A percentile compares a stretch with the other conserved stretches of the same genome.
Conservation (phyloP, 2,329 filamentous ascomycete genomes). For the Phialophora expanda region DNA sequence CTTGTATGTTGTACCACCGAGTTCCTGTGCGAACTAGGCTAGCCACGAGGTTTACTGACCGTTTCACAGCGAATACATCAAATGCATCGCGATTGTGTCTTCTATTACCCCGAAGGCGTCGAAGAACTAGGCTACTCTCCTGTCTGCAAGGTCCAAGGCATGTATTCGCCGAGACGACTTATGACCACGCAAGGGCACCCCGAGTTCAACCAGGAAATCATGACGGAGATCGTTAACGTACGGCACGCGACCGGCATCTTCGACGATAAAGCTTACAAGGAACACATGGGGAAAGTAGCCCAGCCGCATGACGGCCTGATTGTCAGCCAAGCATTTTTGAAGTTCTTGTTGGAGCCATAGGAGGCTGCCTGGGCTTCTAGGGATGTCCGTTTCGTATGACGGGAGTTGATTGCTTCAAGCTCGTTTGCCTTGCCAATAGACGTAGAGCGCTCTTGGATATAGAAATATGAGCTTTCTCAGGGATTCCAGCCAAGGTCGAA, state of each 20-base stretch:
- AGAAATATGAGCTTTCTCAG: not conserved
- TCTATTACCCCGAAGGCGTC: conserved; percentile 65
- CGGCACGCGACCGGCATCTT: conserved; percentile 73
- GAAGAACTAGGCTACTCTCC: conserved; percentile 68
- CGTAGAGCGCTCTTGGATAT: not conserved
- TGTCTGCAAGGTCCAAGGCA: conserved; percentile 76
- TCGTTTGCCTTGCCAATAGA: not conserved
- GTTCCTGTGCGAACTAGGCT: not conserved
- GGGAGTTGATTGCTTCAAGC: not conserved
- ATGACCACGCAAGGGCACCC: conserved; percentile 87
- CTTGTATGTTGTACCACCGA: conserved; percentile 53
- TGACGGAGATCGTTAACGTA: conserved; percentile 68
- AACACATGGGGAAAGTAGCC: conserved; percentile 69
- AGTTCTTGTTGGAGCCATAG: conserved; percentile 68
- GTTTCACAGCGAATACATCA: conserved; percentile 66
- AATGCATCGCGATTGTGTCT: conserved; percentile 83
- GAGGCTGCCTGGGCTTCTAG: not conserved
- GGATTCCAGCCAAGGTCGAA: not conserved
- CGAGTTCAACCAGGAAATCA: conserved; percentile 76
- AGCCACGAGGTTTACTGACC: not conserved
- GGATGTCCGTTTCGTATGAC: not conserved
- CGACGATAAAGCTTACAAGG: conserved; percentile 68
- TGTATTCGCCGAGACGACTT: conserved; percentile 70
- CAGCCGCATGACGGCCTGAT: conserved; percentile 78
- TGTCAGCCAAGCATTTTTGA: conserved; percentile 75